These are phyloP conservation scores for Umbelopsis vinacea DNA, from an alignment of 192 early-diverging fungal genomes.

Conservation along the genomic window DNA sequence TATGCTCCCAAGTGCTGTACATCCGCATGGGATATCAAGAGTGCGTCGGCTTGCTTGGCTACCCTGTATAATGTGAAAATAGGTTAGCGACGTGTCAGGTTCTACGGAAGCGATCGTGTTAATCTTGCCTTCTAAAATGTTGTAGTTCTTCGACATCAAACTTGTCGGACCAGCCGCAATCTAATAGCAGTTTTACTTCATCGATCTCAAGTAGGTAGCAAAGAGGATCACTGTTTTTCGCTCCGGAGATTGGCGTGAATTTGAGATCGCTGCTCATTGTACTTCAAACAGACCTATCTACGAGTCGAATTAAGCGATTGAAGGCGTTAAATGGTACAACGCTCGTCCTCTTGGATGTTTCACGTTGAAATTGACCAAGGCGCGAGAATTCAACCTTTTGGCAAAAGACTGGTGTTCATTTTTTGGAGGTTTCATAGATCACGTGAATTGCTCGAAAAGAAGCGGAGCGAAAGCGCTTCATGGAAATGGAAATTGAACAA, in stretches of 20 bases:
- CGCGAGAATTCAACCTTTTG: too few species aligned
- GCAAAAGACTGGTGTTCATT: too few species aligned
- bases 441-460: too few species aligned
- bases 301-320: background rate
- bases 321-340: background rate
- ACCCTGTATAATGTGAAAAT: slow-evolving; percentile 54
- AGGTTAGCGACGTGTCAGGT: background rate
- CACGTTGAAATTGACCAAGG: background rate
- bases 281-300: background rate
- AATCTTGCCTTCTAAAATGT: slow-evolving; percentile 65
- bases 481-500: too few species aligned
- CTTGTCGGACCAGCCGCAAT: slow-evolving; percentile 90
- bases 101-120: background rate
- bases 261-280: slow-evolving; percentile 61
- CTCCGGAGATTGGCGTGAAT: slow-evolving; percentile 88
- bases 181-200: slow-evolving; percentile 88
- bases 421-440: too few species aligned
- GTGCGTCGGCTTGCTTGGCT: slow-evolving; percentile 87
- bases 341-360: background rate
- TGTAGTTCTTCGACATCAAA: slow-evolving; percentile 74
- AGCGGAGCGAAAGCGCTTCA: too few species aligned
- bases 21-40: slow-evolving; percentile 90
- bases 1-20: slow-evolving; percentile 87
- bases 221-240: slow-evolving; percentile 80
- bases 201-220: slow-evolving; percentile 94